A percentile compares a stretch with the other conserved stretches of the same genome.
Evolutionary conservation across 148 eudicot genomes (phyloP).

Genomic region (Heliosperma pusillum): DNA sequence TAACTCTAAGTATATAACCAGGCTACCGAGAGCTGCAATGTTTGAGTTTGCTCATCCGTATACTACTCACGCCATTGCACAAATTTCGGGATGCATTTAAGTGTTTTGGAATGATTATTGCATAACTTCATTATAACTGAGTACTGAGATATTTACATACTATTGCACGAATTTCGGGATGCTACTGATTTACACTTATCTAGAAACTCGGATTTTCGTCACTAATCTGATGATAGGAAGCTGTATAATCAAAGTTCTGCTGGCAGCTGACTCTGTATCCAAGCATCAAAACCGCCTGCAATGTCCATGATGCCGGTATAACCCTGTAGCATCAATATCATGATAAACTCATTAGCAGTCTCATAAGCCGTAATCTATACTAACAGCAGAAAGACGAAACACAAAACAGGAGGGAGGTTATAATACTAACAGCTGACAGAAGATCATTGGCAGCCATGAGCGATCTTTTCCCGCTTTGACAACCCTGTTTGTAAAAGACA

Average conservation of each 20-base stretch:
- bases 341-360: not conserved
- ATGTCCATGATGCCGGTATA: slow-evolving; percentile 52
- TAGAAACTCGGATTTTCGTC: too few species aligned
- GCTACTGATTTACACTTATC: not conserved
- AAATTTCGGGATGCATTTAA: too few species aligned
- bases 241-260: slow-evolving; percentile 25
- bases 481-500: slow-evolving; percentile 42
- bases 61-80: too few species aligned
- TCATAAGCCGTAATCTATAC: not conserved
- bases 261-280: slow-evolving; percentile 55
- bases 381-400: not conserved
- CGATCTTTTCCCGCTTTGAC: slow-evolving; percentile 74
- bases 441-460: slow-evolving; percentile 71
- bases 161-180: not conserved
- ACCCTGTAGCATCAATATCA: slow-evolving; percentile 38
- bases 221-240: not conserved
- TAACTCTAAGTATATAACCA: too few species aligned
- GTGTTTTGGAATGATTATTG: too few species aligned
- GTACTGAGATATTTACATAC: not conserved
- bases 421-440: slow-evolving; percentile 63
- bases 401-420: not conserved
- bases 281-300: slow-evolving; percentile 68
- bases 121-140: not conserved
- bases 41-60: too few species aligned
- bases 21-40: too few species aligned